These are phyloP conservation scores for Ganoderma lingzhi DNA, from an alignment of 1,284 basidiomycete species.

Conservation along the genomic window DNA sequence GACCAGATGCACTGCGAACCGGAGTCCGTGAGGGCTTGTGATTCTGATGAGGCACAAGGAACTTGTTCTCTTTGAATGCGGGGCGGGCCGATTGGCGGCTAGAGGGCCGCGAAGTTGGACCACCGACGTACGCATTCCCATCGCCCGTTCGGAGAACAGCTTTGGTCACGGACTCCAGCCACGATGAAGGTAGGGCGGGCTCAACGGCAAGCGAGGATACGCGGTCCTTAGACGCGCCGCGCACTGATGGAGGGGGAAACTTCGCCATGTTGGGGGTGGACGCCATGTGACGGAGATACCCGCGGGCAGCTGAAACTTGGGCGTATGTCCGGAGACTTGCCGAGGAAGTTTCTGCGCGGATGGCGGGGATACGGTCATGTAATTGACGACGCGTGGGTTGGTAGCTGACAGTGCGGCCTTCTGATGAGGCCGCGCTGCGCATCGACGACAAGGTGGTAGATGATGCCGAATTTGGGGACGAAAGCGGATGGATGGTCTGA, in stretches of 20 bases:
- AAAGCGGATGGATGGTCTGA: conserved; percentile 21
- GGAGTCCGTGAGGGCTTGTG: conserved; percentile 25
- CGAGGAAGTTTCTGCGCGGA: conserved; percentile 40
- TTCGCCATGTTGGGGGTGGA: conserved; percentile 64
- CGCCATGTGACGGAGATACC: conserved; percentile 74
- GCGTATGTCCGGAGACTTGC: conserved; percentile 41
- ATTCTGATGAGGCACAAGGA: conserved; percentile 27
- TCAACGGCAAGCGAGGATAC: conserved; percentile 19
- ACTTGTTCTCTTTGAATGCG: conserved; percentile 31
- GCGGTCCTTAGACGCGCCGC: conserved; percentile 28
- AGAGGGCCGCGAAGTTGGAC: conserved; percentile 41
- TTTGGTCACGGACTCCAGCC: conserved; percentile 69
- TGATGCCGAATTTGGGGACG: conserved; percentile 31
- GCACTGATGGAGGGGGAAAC: conserved; percentile 17
- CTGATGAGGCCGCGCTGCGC: conserved; percentile 26
- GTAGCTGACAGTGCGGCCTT: conserved; percentile 32
- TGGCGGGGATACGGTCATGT: conserved; percentile 30
- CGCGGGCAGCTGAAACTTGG: conserved; percentile 58
- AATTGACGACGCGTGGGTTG: conserved; percentile 28
- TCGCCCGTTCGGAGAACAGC: conserved; percentile 58
- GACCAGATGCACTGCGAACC: conserved; percentile 28
- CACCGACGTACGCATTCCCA: conserved; percentile 52
- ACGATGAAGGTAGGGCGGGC: conserved; percentile 58
- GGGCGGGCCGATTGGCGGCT: conserved; percentile 32
- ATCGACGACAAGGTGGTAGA: conserved; percentile 33